Percentiles rank a stretch among this genome's conserved stretches.
These are phyloP conservation scores for Dactylellina cionopaga DNA, from an alignment of 2,329 filamentous ascomycete genomes.

Conservation along the genomic window DNA sequence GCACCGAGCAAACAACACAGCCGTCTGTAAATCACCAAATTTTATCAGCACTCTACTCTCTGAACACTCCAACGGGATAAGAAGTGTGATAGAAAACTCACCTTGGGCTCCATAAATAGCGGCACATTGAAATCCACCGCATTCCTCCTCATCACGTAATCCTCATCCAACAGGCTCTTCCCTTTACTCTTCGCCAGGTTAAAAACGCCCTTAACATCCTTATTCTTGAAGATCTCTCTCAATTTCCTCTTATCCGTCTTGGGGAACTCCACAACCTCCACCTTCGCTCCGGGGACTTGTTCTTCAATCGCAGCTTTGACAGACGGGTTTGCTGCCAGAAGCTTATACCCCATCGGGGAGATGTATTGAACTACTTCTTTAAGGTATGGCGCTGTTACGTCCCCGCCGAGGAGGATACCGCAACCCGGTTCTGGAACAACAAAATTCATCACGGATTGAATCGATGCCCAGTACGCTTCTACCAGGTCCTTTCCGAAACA, in stretches of 20 bases:
- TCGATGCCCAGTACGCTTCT: slow-evolving; percentile 96
- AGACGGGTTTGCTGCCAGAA: slow-evolving; percentile 82
- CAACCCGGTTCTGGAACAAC: slow-evolving; percentile 92
- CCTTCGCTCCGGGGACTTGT: slow-evolving; percentile 68
- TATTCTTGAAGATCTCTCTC: slow-evolving; percentile 94
- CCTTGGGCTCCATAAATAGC: slow-evolving; percentile 98
- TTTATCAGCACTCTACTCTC: slow-evolving; percentile 58
- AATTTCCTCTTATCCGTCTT: slow-evolving; percentile 94
- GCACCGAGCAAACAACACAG: slow-evolving; percentile 93
- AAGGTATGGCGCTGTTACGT: slow-evolving; percentile 76
- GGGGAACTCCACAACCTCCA: slow-evolving; percentile 96
- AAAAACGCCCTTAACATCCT: slow-evolving; percentile 95
- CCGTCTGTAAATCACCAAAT: slow-evolving; percentile 71
- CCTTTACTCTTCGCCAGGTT: slow-evolving; percentile 87
- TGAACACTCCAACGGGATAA: neutral
- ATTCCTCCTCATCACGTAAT: slow-evolving; percentile 98
- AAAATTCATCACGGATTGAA: slow-evolving; percentile 99
- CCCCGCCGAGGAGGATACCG: slow-evolving; percentile 92
- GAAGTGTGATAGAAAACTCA: slow-evolving; percentile 63
- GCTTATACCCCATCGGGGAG: slow-evolving; percentile 89
- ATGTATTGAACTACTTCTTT: slow-evolving; percentile 86
- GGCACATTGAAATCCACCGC: slow-evolving; percentile 98
- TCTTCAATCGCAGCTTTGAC: slow-evolving; percentile 89
- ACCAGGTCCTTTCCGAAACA: slow-evolving; percentile 97
- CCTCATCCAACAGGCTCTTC: slow-evolving; percentile 85